Conservation (phyloP, 2,329 filamentous ascomycete genomes). For the Claviceps sp. region DNA sequence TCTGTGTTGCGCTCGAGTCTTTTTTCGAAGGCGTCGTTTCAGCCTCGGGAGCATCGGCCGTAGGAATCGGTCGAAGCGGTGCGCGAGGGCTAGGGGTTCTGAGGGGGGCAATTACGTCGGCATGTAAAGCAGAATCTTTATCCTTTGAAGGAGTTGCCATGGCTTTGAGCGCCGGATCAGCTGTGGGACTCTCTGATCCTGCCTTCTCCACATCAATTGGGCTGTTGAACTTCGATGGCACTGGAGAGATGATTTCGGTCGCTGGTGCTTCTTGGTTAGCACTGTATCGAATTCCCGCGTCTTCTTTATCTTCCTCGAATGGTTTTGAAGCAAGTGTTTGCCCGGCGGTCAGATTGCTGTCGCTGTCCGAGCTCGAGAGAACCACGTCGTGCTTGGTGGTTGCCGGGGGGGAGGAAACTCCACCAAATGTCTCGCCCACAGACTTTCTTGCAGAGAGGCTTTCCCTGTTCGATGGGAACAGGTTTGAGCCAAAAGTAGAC, state of each 20-base stretch:
- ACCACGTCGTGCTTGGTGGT: neutral
- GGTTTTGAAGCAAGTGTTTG: neutral
- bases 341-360: neutral
- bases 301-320: neutral
- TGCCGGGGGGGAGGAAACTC: neutral
- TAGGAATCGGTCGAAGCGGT: neutral
- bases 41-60: neutral
- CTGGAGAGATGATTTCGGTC: neutral
- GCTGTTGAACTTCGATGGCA: neutral
- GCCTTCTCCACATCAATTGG: neutral
- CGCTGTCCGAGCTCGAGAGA: neutral
- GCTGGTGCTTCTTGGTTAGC: neutral
- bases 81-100: constrained; percentile 20
- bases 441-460: neutral
- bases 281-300: neutral
- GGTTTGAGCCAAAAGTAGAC: constrained; percentile 46
- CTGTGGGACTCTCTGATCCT: neutral
- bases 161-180: neutral
- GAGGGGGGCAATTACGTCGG: constrained; percentile 15
- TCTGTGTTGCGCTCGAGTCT: constrained; percentile 17
- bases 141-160: neutral
- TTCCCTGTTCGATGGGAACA: constrained; percentile 28
- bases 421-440: neutral
- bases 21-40: constrained; percentile 21
- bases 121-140: constrained; percentile 4